These are phyloP conservation scores for Trichoderma sp. DNA, from an alignment of 2,329 filamentous ascomycete genomes.

Conservation along the genomic window DNA sequence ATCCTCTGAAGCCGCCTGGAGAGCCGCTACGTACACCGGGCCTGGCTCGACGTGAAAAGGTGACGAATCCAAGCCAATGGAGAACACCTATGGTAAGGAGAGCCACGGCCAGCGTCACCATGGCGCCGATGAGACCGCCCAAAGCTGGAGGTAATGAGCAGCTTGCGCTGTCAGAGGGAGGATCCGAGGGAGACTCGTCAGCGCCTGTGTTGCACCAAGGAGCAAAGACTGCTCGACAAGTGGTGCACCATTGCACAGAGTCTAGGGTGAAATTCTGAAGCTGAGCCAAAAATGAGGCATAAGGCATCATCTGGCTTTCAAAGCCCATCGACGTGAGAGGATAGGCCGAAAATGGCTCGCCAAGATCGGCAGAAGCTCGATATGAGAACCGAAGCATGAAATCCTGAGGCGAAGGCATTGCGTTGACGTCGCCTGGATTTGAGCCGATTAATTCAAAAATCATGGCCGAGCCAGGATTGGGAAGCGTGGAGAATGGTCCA, in stretches of 20 bases:
- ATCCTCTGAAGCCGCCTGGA: slow-evolving; percentile 49
- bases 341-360: slow-evolving; percentile 43
- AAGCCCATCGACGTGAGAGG: slow-evolving; percentile 47
- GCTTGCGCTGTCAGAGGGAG: not conserved
- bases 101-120: slow-evolving; percentile 44
- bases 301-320: slow-evolving; percentile 43
- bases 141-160: slow-evolving; percentile 43
- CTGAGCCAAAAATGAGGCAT: slow-evolving; percentile 43
- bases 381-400: slow-evolving; percentile 62
- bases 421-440: slow-evolving; percentile 28
- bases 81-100: slow-evolving; percentile 42
- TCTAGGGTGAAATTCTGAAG: slow-evolving; percentile 45
- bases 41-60: slow-evolving; percentile 35
- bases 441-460: slow-evolving; percentile 66
- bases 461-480: slow-evolving; percentile 75
- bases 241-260: slow-evolving; percentile 48
- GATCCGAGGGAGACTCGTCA: not conserved
- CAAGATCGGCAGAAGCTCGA: slow-evolving; percentile 50
- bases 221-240: slow-evolving; percentile 43
- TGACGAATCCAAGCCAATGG: slow-evolving; percentile 41
- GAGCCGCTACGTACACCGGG: slow-evolving; percentile 30
- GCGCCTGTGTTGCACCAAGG: slow-evolving; percentile 46
- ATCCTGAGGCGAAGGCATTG: slow-evolving; percentile 41
- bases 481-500: slow-evolving; percentile 46
- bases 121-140: slow-evolving; percentile 53